Percentiles rank a stretch among this genome's conserved stretches.
These are phyloP conservation scores for Rhizophora apiculata DNA, from an alignment of 345 rosid species.

Conservation along the genomic window DNA sequence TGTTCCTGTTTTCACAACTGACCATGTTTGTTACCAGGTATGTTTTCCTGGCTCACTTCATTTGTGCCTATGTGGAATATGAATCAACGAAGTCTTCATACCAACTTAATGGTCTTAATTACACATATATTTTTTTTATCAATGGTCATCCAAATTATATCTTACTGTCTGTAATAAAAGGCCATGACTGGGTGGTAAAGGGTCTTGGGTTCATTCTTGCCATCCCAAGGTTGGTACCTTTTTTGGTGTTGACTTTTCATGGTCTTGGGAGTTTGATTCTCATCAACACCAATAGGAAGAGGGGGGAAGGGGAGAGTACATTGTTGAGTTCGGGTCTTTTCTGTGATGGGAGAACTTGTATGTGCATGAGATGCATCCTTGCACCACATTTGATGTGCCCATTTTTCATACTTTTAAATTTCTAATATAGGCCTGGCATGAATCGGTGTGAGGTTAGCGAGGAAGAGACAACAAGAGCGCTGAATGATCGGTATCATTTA, in stretches of 20 bases:
- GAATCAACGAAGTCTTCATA: neutral
- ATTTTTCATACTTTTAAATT: slow-evolving; percentile 19
- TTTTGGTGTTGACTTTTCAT: neutral
- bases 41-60: neutral
- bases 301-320: neutral
- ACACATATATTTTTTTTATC: neutral
- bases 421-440: slow-evolving; percentile 45
- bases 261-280: neutral
- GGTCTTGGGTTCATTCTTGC: neutral
- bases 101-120: neutral
- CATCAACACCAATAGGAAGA: neutral
- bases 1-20: neutral
- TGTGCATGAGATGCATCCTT: neutral
- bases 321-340: neutral
- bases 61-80: neutral
- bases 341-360: too few relatives aligned
- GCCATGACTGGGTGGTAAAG: neutral
- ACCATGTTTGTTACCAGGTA: neutral
- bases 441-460: slow-evolving; percentile 42
- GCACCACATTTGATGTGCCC: slow-evolving; percentile 9
- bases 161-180: neutral
- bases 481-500: slow-evolving; percentile 24
- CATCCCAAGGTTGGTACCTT: neutral
- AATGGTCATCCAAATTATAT: neutral
- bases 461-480: slow-evolving; percentile 45